Evolutionary conservation across 179 eudicot genomes (phyloP), one percentile per base, ranked within the genome.

Genomic region (Beta macrorhiza): DNA sequence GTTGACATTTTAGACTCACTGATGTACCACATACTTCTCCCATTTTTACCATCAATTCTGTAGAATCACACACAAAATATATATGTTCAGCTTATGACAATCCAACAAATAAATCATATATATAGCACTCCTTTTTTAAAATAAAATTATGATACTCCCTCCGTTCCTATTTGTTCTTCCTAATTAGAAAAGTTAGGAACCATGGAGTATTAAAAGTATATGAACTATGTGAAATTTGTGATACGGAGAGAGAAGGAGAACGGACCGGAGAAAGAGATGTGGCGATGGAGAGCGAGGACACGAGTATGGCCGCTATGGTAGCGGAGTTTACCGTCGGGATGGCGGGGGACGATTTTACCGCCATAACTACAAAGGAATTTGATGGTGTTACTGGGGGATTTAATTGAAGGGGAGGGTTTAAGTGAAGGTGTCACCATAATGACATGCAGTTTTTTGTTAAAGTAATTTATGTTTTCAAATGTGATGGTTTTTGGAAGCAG

Each of bases 281-380:
- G 89, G 80, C 91, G 90, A 15, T 80, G 73, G n/a, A 93, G 95
- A 65, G 98, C 78, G 76, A 95, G 93, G 77, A 95, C 90, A 3
- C 98, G 92, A 51, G 94, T 92, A n/a, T 90, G 88, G 56, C 98
- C 97, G 42, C 98, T 97, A 20, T 88, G 87, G 84, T 95, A 95
- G 67, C 98, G 97, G 86, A 95, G 97, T 64, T 89, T 90, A 79
- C 92, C 98, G 62, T 95, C 98, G 65, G 97, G 87, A 51, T 87
- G 76, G 67, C 98, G 97, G 56, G 98, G 98, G 78, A 92, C 79
- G 74, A 95, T 93, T 68, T 88, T 90, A 78, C 97, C 98, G 85
- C 95, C 98, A 78, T 85, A 87, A 90, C 83, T 84, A 80, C 89
- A 78, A 76, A 85, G 84, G 76, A 89, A 83, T 55, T 86, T 91